These are phyloP conservation scores for Cercospora sp. DNA, from an alignment of 2,329 filamentous ascomycete genomes.

Conservation along the genomic window DNA sequence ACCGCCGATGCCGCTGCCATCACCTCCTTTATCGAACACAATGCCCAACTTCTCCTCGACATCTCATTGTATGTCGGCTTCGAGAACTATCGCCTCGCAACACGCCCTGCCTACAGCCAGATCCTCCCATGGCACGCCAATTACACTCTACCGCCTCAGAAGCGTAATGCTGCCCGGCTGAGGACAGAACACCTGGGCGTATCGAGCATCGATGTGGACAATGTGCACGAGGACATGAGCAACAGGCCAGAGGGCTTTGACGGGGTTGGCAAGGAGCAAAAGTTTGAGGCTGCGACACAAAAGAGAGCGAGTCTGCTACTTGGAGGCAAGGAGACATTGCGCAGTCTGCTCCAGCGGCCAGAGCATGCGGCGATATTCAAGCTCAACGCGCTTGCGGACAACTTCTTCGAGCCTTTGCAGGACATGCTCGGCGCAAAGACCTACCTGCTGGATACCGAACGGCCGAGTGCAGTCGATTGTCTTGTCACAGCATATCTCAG, in stretches of 20 bases:
- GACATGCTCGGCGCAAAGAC: conserved; percentile 58
- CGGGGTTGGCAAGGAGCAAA: conserved; percentile 33
- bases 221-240: conserved; percentile 42
- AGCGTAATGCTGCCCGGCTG: conserved; percentile 68
- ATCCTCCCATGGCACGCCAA: conserved; percentile 84
- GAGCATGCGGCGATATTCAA: conserved; percentile 73
- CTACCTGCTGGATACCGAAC: conserved; percentile 56
- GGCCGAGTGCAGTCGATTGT: conserved; percentile 72
- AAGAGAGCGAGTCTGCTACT: conserved; percentile 52
- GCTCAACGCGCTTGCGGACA: conserved; percentile 69
- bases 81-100: conserved; percentile 77
- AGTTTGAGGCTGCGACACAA: conserved; percentile 38
- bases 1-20: conserved; percentile 45
- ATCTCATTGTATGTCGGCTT: conserved; percentile 88
- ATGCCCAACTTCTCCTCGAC: conserved; percentile 76
- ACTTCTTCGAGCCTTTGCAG: conserved; percentile 70
- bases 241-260: conserved; percentile 34
- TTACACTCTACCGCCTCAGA: conserved; percentile 76
- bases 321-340: conserved; percentile 58
- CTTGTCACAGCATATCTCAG: conserved; percentile 76
- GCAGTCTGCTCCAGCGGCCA: conserved; percentile 62
- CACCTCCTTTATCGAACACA: conserved; percentile 64
- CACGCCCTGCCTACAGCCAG: conserved; percentile 75
- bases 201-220: conserved; percentile 48
- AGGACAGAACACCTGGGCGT: conserved; percentile 60